Evolutionary conservation across 83 land plant genomes (phyloP).

Genomic region (Isoetes engelmannii): DNA sequence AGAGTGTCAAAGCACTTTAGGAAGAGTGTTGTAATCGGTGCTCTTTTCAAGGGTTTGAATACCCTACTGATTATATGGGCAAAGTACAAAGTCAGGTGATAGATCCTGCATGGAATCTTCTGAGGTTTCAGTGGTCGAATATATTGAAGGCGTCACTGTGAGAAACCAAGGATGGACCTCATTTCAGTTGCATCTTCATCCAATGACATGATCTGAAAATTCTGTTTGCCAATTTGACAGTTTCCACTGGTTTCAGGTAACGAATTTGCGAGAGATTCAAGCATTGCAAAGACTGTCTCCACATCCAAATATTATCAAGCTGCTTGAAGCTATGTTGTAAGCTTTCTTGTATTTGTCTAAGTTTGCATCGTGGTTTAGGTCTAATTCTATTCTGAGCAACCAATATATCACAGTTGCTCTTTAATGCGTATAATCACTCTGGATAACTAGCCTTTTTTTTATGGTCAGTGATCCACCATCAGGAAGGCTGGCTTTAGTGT

Average conservation of each 20-base stretch:
- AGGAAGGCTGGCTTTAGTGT: constrained; percentile 37
- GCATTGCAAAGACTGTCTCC: constrained; percentile 46
- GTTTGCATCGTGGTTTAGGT: not conserved
- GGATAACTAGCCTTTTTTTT: not conserved
- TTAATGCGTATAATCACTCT: not conserved
- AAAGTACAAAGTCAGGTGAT: too few species aligned
- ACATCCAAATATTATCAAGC: constrained; percentile 41
- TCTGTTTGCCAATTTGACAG: too few species aligned
- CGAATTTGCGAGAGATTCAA: constrained; percentile 38
- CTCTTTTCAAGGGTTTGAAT: too few species aligned
- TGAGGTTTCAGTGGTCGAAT: not conserved
- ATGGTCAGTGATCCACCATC: constrained; percentile 36
- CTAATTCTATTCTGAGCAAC: not conserved
- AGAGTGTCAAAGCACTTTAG: too few species aligned
- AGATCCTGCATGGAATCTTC: too few species aligned
- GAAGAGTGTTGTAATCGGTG: too few species aligned
- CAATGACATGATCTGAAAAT: too few species aligned
- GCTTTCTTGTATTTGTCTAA: not conserved
- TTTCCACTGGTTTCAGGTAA: constrained; percentile 23
- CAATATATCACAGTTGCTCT: not conserved
- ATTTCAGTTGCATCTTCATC: too few species aligned
- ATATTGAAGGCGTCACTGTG: not conserved
- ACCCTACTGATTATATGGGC: too few species aligned
- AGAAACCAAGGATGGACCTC: not conserved
- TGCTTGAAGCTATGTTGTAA: constrained; percentile 37